Base-by-base conservation (phyloP, 768 basidiomycete genomes). In the Harrya chromipes region DNA sequence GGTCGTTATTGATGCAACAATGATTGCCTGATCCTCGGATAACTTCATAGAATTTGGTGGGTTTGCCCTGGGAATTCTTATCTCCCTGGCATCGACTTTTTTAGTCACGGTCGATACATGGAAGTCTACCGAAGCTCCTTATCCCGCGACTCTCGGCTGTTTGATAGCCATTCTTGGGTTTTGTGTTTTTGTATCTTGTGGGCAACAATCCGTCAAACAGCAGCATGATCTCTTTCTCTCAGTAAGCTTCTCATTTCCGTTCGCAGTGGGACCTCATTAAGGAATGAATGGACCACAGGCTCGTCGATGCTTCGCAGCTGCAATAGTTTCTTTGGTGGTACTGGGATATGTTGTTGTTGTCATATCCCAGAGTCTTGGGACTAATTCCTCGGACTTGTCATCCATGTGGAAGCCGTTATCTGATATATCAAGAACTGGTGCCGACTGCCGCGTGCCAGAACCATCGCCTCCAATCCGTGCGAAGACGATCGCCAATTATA, bases 31-130 rank as follows among this genome's bases (percentile, higher is more conserved):
- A 33, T 33, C 3, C 16, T 16, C 33, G 33, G 6, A 16, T 33
- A 7, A 33, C n/a, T 27, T 35, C 21, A 12, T 33, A 74, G 74
- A 63, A 33, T 61, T 65, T 43, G 66, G 64, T 45, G 63, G 67
- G 17, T 51, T 62, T 26, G 48, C 47, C 3, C 63, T 64, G 43
- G 64, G 64, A 14, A 56, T 67, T 17, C 43, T 61, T 17, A 24
- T 17, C 17, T 50, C 44, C 20, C 21, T 54, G 31, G 52, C 37
- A 7, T 44, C 45, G 20, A 57, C 46, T 27, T 33, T 50, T 31
- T 51, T 49, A 9, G 41, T 57, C 7, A 14, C n/a, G 24, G 19
- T 43, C 13, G 55, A 58, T 35, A 49, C 55, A 12, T 44, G 59
- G 40, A 43, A 50, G 14, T 46, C 45, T 33, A 37, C 36, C 4